Conservation (phyloP, 805 yeast species). For the Candida montana region DNA sequence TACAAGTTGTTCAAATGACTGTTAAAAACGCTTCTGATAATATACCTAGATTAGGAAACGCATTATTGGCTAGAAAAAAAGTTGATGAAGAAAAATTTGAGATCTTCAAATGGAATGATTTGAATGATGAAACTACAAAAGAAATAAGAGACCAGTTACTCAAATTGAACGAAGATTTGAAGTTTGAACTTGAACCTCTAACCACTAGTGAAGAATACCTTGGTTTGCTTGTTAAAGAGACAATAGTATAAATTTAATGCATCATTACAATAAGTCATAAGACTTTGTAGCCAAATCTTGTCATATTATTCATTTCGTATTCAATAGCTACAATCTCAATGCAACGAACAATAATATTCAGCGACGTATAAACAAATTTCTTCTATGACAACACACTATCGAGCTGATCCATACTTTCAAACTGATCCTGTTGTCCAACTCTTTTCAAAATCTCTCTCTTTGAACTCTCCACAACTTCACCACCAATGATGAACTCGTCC, state of each 20-base stretch:
- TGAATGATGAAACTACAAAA: constrained; percentile 28
- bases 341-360: too few species aligned
- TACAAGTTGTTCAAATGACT: constrained; percentile 70
- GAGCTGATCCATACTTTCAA: constrained; percentile 70
- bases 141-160: constrained; percentile 23
- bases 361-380: too few species aligned
- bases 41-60: constrained; percentile 63
- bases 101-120: constrained; percentile 41
- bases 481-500: constrained; percentile 87
- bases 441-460: constrained; percentile 71
- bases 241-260: constrained; percentile 18
- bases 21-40: constrained; percentile 58
- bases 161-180: constrained; percentile 18
- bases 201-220: constrained; percentile 30
- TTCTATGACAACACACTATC: constrained; percentile 38
- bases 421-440: constrained; percentile 79
- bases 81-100: constrained; percentile 56
- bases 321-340: too few species aligned
- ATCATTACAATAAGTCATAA: too few species aligned
- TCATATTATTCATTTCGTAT: too few species aligned
- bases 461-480: constrained; percentile 79
- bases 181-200: constrained; percentile 17
- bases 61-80: constrained; percentile 54
- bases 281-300: too few species aligned
- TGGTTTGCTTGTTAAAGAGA: constrained; percentile 24